Evolutionary conservation across 1,284 basidiomycete genomes (phyloP).

Genomic region (Cystobasidium slooffiae): DNA sequence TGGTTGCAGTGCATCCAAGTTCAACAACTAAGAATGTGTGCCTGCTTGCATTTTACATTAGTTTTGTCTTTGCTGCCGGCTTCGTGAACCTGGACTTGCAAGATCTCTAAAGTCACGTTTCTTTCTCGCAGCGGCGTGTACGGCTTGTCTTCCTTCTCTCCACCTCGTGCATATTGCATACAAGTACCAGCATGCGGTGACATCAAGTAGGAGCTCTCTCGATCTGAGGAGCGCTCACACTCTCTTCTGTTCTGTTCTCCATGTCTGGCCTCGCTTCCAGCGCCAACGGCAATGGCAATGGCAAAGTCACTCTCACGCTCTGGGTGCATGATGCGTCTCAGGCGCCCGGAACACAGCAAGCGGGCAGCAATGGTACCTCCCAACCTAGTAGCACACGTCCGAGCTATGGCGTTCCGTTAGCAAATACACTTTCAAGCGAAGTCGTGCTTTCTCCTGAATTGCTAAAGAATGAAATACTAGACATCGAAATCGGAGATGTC

Average conservation of each 20-base stretch:
- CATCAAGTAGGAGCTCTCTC: not conserved
- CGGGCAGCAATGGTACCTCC: not conserved
- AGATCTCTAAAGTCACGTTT: slow-evolving; percentile 3
- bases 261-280: slow-evolving; percentile 14
- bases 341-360: slow-evolving; percentile 22
- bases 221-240: not conserved
- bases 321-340: slow-evolving; percentile 38
- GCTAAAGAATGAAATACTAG: slow-evolving; percentile 24
- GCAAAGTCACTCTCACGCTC: slow-evolving; percentile 33
- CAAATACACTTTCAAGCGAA: slow-evolving; percentile 10
- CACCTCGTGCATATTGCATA: not conserved
- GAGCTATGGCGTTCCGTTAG: slow-evolving; percentile 33
- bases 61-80: no score
- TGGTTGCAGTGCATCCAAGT: no score
- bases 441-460: slow-evolving; percentile 35
- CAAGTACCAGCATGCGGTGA: not conserved
- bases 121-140: not conserved
- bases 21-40: no score
- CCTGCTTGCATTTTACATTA: no score
- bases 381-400: not conserved
- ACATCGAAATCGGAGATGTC: slow-evolving; percentile 26
- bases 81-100: not conserved
- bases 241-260: not conserved
- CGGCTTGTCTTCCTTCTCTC: not conserved
- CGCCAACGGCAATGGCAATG: slow-evolving; percentile 7